Conservation (phyloP, 768 basidiomycete species). For the Xerocomellus chrysenteron region DNA sequence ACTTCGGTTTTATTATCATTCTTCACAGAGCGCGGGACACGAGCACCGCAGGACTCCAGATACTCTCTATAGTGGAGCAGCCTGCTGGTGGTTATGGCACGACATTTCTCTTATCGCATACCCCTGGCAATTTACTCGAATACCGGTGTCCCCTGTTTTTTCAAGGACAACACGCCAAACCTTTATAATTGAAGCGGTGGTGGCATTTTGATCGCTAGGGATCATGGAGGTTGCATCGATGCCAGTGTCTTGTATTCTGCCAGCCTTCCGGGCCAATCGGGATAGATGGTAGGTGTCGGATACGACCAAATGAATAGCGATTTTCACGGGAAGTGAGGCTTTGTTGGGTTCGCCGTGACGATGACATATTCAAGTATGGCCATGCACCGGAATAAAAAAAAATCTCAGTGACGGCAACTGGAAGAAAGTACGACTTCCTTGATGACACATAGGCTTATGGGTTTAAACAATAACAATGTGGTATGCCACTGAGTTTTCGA, state of each 20-base stretch:
- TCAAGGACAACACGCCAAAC: neutral
- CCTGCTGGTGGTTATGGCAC: neutral
- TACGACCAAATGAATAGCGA: neutral
- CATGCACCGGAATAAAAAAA: neutral
- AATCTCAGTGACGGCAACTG: too few relatives aligned
- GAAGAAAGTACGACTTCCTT: neutral
- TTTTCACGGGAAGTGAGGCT: neutral
- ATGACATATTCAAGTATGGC: neutral
- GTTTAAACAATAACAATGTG: neutral
- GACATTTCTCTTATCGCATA: neutral
- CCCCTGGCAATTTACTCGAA: conserved; percentile 1
- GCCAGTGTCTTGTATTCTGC: neutral
- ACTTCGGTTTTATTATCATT: neutral
- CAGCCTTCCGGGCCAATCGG: neutral
- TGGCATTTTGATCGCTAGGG: neutral
- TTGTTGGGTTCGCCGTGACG: neutral
- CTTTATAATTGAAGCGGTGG: neutral
- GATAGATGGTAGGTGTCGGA: neutral
- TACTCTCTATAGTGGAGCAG: neutral
- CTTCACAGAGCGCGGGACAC: neutral
- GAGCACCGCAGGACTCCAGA: neutral
- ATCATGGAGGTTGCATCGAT: neutral
- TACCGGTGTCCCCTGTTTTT: neutral
- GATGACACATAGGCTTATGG: too few relatives aligned
- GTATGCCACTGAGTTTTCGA: neutral